Evolutionary conservation across 768 basidiomycete species (phyloP), one percentile per base, ranked within the genome.

Genomic region (Galerina sulciceps): DNA sequence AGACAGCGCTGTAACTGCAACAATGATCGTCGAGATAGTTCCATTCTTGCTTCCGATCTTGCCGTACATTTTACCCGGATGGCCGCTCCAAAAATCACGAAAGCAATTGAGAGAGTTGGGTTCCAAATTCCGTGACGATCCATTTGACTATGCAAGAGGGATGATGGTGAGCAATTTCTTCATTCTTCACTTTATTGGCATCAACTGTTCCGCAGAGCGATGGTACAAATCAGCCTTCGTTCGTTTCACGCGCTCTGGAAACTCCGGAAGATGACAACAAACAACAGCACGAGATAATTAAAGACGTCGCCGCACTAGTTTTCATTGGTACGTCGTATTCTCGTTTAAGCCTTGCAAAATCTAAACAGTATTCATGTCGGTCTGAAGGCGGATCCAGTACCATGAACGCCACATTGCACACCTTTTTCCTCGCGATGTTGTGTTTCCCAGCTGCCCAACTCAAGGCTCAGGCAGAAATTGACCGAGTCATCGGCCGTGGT

Each of bases 31-130:
- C 15, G 80, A 81, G 48, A 40, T 59, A 2, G 34, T 76, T 10
- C 75, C 75, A 0, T 51, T 69, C 13, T 53, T 74, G 41, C 63
- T 68, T 62, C 66, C 78, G 53, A 56, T 86, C 8, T 81, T 62
- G 3, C 42, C 85, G 0, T 54, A 63, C 44, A 84, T 83, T 79
- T 64, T 80, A 31, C 83, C 84, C 3, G 82, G 82, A 15, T 75
- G 80, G 0, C 74, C 74, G 0, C 86, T 86, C 75, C 74, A 78
- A 63, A 74, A 73, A 18, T 77, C 81, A 43, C 81, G 79, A 0
- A 61, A 36, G 1, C 53, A 64, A 3, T 85, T 83, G 84, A 69
- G 70, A 31, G 68, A 65, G 49, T 62, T 70, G 11, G 68, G 68
- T 11, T 45, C 67, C 4, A 66, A 70, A 31, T 75, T 79, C 69